Evolutionary conservation across 345 rosid genomes (phyloP).

Genomic region (Eucalyptus tenuipes): DNA sequence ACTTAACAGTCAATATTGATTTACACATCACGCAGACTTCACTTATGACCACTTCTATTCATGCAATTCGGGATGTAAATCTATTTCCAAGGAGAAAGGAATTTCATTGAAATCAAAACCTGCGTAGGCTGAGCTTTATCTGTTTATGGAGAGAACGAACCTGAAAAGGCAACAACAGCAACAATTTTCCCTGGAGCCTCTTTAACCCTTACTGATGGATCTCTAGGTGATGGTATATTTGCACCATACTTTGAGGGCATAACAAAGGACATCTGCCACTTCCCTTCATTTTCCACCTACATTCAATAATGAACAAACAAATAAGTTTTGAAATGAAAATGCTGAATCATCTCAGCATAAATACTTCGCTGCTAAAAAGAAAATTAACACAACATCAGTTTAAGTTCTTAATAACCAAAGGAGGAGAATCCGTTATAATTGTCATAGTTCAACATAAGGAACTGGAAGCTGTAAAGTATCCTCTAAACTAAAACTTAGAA

Average conservation of each 20-base stretch:
- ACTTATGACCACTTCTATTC: not conserved
- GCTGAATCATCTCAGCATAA: not conserved
- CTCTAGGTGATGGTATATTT: slow-evolving; percentile 61
- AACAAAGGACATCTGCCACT: slow-evolving; percentile 91
- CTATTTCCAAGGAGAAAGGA: not conserved
- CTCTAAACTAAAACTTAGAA: not conserved
- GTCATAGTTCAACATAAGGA: not conserved
- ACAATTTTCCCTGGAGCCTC: slow-evolving; percentile 62
- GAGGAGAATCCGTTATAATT: not conserved
- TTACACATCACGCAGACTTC: not conserved
- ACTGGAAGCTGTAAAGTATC: not conserved
- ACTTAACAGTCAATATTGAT: not conserved
- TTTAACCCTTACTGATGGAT: slow-evolving; percentile 55
- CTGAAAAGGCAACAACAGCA: slow-evolving; percentile 80
- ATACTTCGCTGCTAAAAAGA: not conserved
- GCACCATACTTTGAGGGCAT: slow-evolving; percentile 84
- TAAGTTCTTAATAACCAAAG: not conserved
- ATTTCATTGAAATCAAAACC: not conserved
- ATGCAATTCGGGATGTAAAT: not conserved
- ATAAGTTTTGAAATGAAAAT: not conserved
- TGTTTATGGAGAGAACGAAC: not conserved
- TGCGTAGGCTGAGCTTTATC: not conserved
- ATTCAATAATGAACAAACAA: not conserved
- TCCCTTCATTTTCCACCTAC: slow-evolving; percentile 46
- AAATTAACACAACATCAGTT: not conserved